Evolutionary conservation across 257 asterid species (phyloP), one percentile per base, ranked within the genome.

Genomic region (Plantago elongata): DNA sequence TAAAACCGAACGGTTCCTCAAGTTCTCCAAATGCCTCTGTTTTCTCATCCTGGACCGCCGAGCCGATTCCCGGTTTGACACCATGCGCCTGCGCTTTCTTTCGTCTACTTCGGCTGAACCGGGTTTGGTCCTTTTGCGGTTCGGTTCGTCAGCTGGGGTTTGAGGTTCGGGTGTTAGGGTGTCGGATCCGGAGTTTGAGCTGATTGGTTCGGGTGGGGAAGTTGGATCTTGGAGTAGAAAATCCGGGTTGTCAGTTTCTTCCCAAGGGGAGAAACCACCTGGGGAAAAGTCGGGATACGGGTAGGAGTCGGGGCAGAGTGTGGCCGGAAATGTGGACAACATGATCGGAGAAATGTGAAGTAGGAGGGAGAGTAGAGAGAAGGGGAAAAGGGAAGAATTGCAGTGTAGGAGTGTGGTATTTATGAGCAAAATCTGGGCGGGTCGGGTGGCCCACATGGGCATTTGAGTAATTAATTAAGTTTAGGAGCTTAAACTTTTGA

Each of bases 1-100:
- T 74, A 67, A 69, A 76, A 50, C 69, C 66, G 65, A 71, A 60
- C 70, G 79, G 73, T 58, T 77, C 81, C 81, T 62, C 75, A 82
- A 14, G 71, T 82, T 77, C 73, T 79, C 85, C 85, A 82, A 37
- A 29, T 82, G 85, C 60, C 63, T 64, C 68, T 82, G 88, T 73
- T 82, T 79, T 59, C 88, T 38, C 88, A 79, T 65, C 5, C 88
- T 79, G 7, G 85, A 82, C 63, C 85, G 74, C 62, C 78, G 65
- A 0, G 88, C 88, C 5, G 88, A 82, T 60, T 76, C 81, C 34
- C 88, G 81, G 85, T 82, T 82, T 42, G 88, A 82, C 62, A 72
- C 7, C 85, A 76, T 82, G 27, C 88, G 81, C n/a, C 79, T 65
- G 9, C 68, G 77, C 77, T 82, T 82, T 22, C 83, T 65, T 34